Conservation (phyloP, 2,329 filamentous ascomycete genomes). For the Geosmithia putterillii region DNA sequence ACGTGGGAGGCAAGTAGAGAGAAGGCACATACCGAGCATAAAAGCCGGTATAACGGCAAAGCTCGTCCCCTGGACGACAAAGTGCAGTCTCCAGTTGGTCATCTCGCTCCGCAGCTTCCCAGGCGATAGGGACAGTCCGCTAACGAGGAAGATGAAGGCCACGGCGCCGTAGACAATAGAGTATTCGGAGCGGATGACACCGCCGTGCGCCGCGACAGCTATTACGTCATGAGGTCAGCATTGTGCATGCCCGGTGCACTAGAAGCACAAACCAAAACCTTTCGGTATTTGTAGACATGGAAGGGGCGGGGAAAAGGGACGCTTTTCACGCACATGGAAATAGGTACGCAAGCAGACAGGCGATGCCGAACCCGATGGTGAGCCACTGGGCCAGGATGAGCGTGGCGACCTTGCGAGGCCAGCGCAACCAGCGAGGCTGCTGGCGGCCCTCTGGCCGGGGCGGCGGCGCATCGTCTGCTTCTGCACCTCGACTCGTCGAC, state of each 20-base stretch:
- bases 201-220: constrained; percentile 35
- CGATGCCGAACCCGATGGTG: constrained; percentile 45
- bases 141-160: constrained; percentile 58
- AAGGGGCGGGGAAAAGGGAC: background rate
- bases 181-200: constrained; percentile 39
- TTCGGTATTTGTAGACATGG: no score
- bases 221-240: no score
- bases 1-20: no score
- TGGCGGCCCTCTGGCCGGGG: constrained; percentile 23
- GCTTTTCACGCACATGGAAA: constrained; percentile 24
- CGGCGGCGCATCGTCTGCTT: constrained; percentile 18
- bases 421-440: constrained; percentile 10
- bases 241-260: no score
- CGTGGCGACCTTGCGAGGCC: constrained; percentile 5
- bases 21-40: constrained; percentile 34
- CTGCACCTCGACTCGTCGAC: background rate
- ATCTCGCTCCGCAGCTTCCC: constrained; percentile 48
- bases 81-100: constrained; percentile 54
- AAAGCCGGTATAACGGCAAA: constrained; percentile 55
- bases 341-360: constrained; percentile 31
- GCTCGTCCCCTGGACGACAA: constrained; percentile 54
- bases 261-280: background rate
- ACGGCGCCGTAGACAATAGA: constrained; percentile 58
- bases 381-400: constrained; percentile 50
- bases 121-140: constrained; percentile 55